Conservation (phyloP, 345 rosid species). For the Bruguiera gymnorhiza region DNA sequence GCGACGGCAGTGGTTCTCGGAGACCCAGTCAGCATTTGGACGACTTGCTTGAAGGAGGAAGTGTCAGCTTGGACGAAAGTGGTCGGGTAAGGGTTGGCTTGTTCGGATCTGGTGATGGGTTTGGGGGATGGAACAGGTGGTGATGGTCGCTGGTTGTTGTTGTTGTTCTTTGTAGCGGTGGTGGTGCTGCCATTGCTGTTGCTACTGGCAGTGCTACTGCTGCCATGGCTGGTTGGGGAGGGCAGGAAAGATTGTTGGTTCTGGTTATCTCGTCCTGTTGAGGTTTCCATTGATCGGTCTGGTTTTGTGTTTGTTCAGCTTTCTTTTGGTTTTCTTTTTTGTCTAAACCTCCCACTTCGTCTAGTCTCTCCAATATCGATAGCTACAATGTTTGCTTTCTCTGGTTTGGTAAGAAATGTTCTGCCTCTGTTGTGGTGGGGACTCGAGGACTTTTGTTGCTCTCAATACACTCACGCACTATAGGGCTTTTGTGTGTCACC, state of each 20-base stretch:
- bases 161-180: constrained; percentile 21
- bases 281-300: constrained; percentile 55
- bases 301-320: not conserved
- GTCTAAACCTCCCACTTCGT: not conserved
- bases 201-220: constrained; percentile 11
- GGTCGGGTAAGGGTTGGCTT: constrained; percentile 81
- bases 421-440: constrained; percentile 33
- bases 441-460: not conserved
- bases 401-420: constrained; percentile 61
- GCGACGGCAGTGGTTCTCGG: constrained; percentile 28
- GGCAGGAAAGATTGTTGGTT: constrained; percentile 34
- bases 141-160: constrained; percentile 11
- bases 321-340: no score
- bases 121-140: constrained; percentile 36
- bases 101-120: constrained; percentile 77
- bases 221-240: constrained; percentile 54
- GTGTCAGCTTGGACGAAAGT: constrained; percentile 97
- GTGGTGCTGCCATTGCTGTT: constrained; percentile 33
- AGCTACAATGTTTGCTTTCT: constrained; percentile 7
- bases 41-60: constrained; percentile 91
- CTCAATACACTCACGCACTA: not conserved
- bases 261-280: constrained; percentile 38
- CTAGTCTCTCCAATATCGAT: not conserved
- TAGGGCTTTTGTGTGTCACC: not conserved
- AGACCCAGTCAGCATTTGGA: constrained; percentile 97